These are phyloP conservation scores for Pseudognaphalium luteoalbum DNA, from an alignment of 129 eudicot species.

Conservation along the genomic window DNA sequence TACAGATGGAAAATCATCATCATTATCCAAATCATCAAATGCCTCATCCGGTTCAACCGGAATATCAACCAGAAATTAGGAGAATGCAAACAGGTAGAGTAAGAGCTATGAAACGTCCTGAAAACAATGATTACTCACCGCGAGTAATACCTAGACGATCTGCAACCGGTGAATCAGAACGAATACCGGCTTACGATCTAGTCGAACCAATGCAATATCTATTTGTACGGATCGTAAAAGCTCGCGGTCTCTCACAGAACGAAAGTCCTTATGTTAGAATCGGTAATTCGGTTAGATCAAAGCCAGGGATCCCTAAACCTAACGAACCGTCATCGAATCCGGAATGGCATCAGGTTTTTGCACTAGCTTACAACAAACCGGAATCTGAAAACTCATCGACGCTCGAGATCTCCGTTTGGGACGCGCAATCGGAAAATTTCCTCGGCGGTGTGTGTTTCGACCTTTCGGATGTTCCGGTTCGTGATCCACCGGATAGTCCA, in stretches of 20 bases:
- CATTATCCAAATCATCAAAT: conserved; percentile 24
- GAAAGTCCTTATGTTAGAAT: conserved; percentile 70
- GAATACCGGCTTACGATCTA: conserved; percentile 63
- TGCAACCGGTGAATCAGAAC: conserved; percentile 45
- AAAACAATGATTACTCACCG: conserved; percentile 71
- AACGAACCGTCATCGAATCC: conserved; percentile 56
- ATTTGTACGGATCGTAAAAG: conserved; percentile 77
- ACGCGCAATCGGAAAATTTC: conserved; percentile 66
- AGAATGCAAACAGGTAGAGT: conserved; percentile 59
- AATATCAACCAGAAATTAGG: conserved; percentile 56
- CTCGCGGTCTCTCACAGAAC: conserved; percentile 65
- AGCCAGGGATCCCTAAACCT: conserved; percentile 61
- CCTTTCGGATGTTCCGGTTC: conserved; percentile 90
- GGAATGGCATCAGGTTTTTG: conserved; percentile 92
- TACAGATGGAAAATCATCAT: conserved; percentile 46
- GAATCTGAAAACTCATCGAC: conserved; percentile 48
- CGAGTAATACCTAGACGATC: conserved; percentile 49
- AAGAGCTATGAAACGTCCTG: conserved; percentile 37
- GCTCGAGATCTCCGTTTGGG: conserved; percentile 91
- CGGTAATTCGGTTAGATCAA: conserved; percentile 61
- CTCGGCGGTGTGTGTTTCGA: conserved; percentile 97
- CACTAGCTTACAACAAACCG: conserved; percentile 50
- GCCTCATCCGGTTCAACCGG: conserved; percentile 39
- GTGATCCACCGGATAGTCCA: conserved; percentile 98
- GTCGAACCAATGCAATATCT: conserved; percentile 94